A percentile compares a stretch with the other conserved stretches of the same genome.
Conservation (phyloP, 371 early-diverging fungal genomes). For the Mortierella sp. region DNA sequence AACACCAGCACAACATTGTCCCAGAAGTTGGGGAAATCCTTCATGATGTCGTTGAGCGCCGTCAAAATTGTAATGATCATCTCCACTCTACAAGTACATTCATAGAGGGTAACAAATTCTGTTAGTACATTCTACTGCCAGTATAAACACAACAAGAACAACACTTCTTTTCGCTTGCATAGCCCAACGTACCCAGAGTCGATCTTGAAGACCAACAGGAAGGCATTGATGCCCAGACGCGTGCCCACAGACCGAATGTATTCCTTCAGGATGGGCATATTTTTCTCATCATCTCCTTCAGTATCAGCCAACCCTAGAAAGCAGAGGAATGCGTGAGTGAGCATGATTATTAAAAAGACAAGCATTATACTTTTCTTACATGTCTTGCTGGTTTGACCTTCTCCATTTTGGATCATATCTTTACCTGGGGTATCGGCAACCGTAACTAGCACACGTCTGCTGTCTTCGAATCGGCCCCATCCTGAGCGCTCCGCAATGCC, state of each 20-base stretch:
- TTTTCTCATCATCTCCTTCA: conserved; percentile 62
- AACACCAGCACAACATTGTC: conserved; percentile 67
- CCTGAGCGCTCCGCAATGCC: conserved; percentile 65
- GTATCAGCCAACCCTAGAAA: conserved; percentile 63
- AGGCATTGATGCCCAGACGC: conserved; percentile 65
- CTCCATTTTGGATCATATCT: not conserved
- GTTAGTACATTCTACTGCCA: not conserved
- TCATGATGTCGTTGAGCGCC: conserved; percentile 64
- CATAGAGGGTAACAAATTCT: not conserved
- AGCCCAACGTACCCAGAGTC: conserved; percentile 50
- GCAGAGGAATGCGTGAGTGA: not conserved
- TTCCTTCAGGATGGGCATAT: conserved; percentile 59
- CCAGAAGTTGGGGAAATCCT: conserved; percentile 63
- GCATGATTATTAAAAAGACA: not conserved
- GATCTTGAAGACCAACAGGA: conserved; percentile 65
- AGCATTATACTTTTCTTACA: not conserved
- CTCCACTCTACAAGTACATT: conserved; percentile 38
- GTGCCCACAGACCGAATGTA: conserved; percentile 62
- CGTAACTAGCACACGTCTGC: conserved; percentile 60
- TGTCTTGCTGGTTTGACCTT: not conserved
- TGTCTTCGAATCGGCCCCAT: conserved; percentile 61
- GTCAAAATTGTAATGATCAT: conserved; percentile 61
- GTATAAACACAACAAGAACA: not conserved
- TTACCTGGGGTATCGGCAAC: conserved; percentile 66
- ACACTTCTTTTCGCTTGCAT: not conserved